These are phyloP conservation scores for Chimonanthus salicifolius DNA, from an alignment of 164 flowering plant genomes.

Conservation along the genomic window DNA sequence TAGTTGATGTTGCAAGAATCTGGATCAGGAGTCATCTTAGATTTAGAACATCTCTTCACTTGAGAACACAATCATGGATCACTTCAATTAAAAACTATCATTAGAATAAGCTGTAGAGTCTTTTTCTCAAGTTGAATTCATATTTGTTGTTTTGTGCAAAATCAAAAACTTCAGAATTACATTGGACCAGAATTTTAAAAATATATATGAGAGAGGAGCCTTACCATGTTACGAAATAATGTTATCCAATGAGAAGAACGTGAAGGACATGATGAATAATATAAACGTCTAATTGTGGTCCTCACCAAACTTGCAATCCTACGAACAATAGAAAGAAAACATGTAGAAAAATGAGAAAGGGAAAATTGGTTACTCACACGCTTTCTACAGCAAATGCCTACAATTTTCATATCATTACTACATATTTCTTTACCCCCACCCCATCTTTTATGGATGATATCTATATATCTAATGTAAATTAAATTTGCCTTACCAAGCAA, in stretches of 20 bases:
- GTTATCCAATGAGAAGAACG: slow-evolving; percentile 84
- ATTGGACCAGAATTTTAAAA: neutral
- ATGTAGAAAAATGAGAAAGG: neutral
- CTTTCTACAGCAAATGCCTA: too few relatives aligned
- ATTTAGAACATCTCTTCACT: slow-evolving; percentile 1
- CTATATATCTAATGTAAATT: too few relatives aligned
- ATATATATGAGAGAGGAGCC: neutral
- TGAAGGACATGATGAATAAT: slow-evolving; percentile 78
- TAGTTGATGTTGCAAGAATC: slow-evolving; percentile 68
- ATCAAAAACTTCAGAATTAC: neutral
- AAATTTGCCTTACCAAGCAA: too few relatives aligned
- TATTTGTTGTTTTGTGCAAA: neutral
- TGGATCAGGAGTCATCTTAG: slow-evolving; percentile 21
- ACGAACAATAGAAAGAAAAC: neutral
- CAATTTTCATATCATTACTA: too few relatives aligned
- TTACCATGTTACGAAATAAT: slow-evolving; percentile 74
- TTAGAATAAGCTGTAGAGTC: neutral
- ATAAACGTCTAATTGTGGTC: slow-evolving; percentile 65
- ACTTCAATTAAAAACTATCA: neutral
- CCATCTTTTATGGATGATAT: too few relatives aligned
- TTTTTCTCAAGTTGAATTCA: neutral
- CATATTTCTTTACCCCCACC: too few relatives aligned
- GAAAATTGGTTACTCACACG: too few relatives aligned
- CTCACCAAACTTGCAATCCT: slow-evolving; percentile 46
- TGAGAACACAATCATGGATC: neutral